Conservation (phyloP, 352 stramenopile species). For the Saprolegnia parasitica region DNA sequence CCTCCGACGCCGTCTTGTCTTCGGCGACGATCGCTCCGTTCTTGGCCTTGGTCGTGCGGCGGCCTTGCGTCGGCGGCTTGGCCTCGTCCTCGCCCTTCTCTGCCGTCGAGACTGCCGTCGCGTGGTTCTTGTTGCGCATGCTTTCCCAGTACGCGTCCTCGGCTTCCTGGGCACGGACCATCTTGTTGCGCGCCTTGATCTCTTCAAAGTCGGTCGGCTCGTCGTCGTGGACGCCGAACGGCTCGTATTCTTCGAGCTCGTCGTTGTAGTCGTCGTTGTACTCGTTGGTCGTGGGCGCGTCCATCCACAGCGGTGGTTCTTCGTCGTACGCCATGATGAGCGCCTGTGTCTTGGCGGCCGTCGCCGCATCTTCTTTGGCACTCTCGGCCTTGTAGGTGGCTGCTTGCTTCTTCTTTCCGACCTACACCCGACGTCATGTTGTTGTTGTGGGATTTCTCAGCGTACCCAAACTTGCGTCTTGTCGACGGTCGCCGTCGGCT, state of each 20-base stretch:
- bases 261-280: conserved; percentile 86
- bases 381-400: conserved; percentile 59
- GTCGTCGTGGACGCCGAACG: conserved; percentile 48
- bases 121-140: conserved; percentile 59
- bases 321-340: conserved; percentile 47
- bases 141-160: conserved; percentile 66
- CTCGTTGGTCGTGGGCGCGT: conserved; percentile 35
- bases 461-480: conserved; percentile 29
- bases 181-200: conserved; percentile 51
- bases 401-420: conserved; percentile 58
- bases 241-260: conserved; percentile 77
- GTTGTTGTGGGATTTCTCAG: neutral
- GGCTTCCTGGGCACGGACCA: conserved; percentile 47
- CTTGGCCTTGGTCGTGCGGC: conserved; percentile 11
- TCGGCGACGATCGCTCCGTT: neutral
- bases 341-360: conserved; percentile 53
- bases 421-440: conserved; percentile 48
- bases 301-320: conserved; percentile 20
- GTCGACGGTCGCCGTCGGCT: conserved; percentile 31
- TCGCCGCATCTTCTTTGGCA: conserved; percentile 39
- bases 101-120: neutral
- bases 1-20: neutral
- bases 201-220: conserved; percentile 46
- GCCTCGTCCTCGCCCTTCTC: conserved; percentile 30
- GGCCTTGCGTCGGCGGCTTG: conserved; percentile 12